Evolutionary conservation across 139 green algal genomes (phyloP), one percentile per base, ranked within the genome.

Genomic region (Chlorella sp.): DNA sequence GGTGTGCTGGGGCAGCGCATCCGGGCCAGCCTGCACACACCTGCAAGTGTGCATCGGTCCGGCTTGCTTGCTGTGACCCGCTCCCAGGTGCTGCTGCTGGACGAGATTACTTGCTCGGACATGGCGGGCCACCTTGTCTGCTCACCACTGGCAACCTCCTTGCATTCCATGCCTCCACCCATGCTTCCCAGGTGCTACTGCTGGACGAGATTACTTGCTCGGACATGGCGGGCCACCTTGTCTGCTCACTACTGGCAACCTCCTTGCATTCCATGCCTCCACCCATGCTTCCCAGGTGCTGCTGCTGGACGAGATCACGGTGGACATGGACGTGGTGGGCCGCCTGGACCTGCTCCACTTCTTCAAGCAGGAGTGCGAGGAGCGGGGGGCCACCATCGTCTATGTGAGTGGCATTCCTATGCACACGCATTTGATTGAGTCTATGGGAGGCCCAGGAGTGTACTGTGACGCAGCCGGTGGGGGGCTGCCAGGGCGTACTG

Each of bases 71-170:
- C 30, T 43, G 64, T 72, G 32, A n/a, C 1, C 34, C 32, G 1
- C 16, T 14, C 9, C n/a, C 78, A 89, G 89, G 96, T 98, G 74
- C 86, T 99, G 70, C 90, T 99, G 68, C 90, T 99, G 68, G 97
- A 99, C 83, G 97, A 99, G 85, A 98, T 99, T 83, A 99, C 97
- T 0, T n/a, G n/a, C n/a, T n/a, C n/a, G n/a, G n/a, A n/a, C n/a
- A n/a, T n/a, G n/a, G 97, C 99, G 83, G 97, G 99, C 89, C 90
- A 99, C 90, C 56, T 24, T 65, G 56, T 24, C 56, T 30, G 22
- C 56, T 65, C 56, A 65, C 56, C 56, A 65, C 56, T 20, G 3
- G 3, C 56, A 65, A 5, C 56, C 32, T 58, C 13, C 4, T 79
- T 62, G 48, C n/a, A 56, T 3, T 46, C 3, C 41, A 34, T 74